Evolutionary conservation across 148 eudicot genomes (phyloP).

Genomic region (Rhododendron ovatum): DNA sequence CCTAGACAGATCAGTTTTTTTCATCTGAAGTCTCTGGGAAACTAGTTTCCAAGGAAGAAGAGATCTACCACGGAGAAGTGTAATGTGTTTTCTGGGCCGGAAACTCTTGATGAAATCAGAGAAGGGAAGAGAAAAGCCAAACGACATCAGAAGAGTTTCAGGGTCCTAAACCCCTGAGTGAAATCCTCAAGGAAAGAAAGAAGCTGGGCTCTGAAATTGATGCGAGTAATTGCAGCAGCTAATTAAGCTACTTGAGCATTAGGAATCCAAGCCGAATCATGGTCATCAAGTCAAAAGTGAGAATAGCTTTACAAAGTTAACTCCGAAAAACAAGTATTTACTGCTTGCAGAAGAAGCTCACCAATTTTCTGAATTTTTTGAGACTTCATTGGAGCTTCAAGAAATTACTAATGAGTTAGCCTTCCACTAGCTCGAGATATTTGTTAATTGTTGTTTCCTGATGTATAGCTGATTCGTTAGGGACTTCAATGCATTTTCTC

Average conservation of each 20-base stretch:
- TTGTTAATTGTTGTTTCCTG: background rate
- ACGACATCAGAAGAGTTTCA: conserved; percentile 23
- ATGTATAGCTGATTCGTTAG: conserved; percentile 1
- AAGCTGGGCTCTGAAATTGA: conserved; percentile 15
- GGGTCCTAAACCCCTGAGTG: conserved; percentile 40
- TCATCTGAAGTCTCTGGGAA: conserved; percentile 23
- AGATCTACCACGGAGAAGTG: conserved; percentile 21
- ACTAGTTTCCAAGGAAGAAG: conserved; percentile 20
- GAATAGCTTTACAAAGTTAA: background rate
- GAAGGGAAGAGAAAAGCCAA: conserved; percentile 34
- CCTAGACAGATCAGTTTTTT: conserved; percentile 6
- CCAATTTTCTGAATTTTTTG: background rate
- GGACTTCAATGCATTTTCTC: background rate
- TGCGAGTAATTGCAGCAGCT: conserved; percentile 12
- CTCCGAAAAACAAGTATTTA: background rate
- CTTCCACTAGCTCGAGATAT: background rate
- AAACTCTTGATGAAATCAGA: conserved; percentile 44
- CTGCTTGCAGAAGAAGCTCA: background rate
- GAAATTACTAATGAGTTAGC: background rate
- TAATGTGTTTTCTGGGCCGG: conserved; percentile 34
- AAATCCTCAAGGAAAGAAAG: conserved; percentile 36
- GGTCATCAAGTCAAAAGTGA: background rate
- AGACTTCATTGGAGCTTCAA: background rate
- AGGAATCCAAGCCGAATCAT: background rate
- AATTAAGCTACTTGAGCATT: background rate